phyloP scores from a whole-genome alignment of 192 early-diverging fungal genomes.

The Coemansia asiatica region DNA sequence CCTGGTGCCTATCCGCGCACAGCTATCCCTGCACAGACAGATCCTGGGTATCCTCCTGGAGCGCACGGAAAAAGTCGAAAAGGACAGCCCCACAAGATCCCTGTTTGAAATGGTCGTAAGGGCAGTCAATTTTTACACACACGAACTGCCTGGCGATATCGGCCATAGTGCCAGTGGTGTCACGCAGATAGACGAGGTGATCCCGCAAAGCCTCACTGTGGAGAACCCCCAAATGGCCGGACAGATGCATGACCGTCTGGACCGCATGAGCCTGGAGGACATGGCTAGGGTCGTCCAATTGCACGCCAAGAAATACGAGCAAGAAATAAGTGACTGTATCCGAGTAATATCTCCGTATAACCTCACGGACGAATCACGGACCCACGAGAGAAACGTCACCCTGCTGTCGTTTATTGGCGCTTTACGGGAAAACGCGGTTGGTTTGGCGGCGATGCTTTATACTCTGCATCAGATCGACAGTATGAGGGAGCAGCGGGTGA shows the following conservation, averaged over 20 bases:
- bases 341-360: conserved; percentile 27
- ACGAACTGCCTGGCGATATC: not conserved
- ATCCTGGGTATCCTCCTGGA: conserved; percentile 20
- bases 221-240: conserved; percentile 3
- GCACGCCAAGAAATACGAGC: conserved; percentile 28
- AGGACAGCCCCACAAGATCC: conserved; percentile 26
- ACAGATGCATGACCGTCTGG: conserved; percentile 7
- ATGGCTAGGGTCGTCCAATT: conserved; percentile 24
- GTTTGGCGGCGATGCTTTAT: conserved; percentile 19
- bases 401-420: conserved; percentile 45
- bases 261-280: conserved; percentile 19
- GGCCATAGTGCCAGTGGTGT: not conserved
- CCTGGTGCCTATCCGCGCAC: conserved; percentile 24
- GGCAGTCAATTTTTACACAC: not conserved
- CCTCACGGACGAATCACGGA: conserved; percentile 3
- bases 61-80: conserved; percentile 21
- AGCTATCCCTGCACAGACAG: conserved; percentile 22
- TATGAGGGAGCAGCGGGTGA: conserved; percentile 17
- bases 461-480: conserved; percentile 22
- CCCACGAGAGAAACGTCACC: conserved; percentile 28
- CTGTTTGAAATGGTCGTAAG: conserved; percentile 28
- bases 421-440: conserved; percentile 38
- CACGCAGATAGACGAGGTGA: not conserved
- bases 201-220: not conserved
- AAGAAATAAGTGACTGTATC: conserved; percentile 22